Conservation (phyloP, 2,329 filamentous ascomycete species). For the Exophiala oligosperma region DNA sequence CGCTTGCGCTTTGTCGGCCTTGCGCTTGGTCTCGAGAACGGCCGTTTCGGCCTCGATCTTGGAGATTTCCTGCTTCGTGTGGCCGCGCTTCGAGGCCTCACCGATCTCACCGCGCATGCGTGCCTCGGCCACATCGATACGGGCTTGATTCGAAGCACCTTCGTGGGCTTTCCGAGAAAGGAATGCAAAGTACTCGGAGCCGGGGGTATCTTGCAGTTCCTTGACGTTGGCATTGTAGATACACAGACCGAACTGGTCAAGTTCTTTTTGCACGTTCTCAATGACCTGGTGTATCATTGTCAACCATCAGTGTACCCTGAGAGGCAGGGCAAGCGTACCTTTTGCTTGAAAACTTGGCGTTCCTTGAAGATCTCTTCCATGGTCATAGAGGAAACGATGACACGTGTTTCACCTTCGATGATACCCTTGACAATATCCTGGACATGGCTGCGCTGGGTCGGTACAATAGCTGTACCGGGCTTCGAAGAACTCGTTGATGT, state of each 20-base stretch:
- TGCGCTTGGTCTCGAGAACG: constrained; percentile 79
- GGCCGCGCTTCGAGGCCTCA: constrained; percentile 74
- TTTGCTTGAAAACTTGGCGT: constrained; percentile 73
- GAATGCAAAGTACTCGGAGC: constrained; percentile 80
- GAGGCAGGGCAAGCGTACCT: constrained; percentile 41
- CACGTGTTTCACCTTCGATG: constrained; percentile 83
- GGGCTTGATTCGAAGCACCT: constrained; percentile 78
- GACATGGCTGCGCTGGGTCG: constrained; percentile 63
- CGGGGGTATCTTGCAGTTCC: constrained; percentile 78
- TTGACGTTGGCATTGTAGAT: constrained; percentile 77
- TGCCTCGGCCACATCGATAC: constrained; percentile 60
- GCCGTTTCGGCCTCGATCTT: constrained; percentile 86
- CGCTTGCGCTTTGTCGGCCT: constrained; percentile 75
- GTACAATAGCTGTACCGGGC: constrained; percentile 39
- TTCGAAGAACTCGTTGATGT: constrained; percentile 35
- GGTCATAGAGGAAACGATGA: constrained; percentile 83
- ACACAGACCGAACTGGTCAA: constrained; percentile 76
- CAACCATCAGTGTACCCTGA: constrained; percentile 16
- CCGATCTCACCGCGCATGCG: constrained; percentile 60
- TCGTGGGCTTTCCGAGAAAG: constrained; percentile 82
- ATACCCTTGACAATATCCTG: constrained; percentile 86
- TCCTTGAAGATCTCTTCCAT: constrained; percentile 88
- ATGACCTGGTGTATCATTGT: constrained; percentile 53
- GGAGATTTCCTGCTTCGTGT: constrained; percentile 81
- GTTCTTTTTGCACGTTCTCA: constrained; percentile 73